Evolutionary conservation across 2,329 filamentous ascomycete genomes (phyloP).

Genomic region (Penicillium brasilianum): DNA sequence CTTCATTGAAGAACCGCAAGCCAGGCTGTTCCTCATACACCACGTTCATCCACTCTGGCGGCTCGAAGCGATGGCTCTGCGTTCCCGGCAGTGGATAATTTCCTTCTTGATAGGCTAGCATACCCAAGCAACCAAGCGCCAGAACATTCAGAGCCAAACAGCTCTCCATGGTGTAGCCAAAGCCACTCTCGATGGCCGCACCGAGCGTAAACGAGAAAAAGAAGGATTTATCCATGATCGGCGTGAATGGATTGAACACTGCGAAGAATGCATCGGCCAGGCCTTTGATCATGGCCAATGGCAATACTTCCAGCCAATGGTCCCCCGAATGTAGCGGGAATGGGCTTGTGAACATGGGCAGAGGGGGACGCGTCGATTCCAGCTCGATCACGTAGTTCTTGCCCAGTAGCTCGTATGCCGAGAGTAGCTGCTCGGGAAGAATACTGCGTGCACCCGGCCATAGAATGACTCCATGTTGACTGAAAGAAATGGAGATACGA

Average conservation of each 20-base stretch:
- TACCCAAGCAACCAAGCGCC: slow-evolving; percentile 57
- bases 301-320: slow-evolving; percentile 54
- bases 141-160: slow-evolving; percentile 58
- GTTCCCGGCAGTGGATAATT: slow-evolving; percentile 52
- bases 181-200: slow-evolving; percentile 55
- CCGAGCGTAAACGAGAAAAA: slow-evolving; percentile 58
- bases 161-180: slow-evolving; percentile 58
- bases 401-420: slow-evolving; percentile 45
- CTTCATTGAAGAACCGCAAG: slow-evolving; percentile 60
- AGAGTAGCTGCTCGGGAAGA: slow-evolving; percentile 50
- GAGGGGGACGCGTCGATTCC: slow-evolving; percentile 53
- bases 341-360: slow-evolving; percentile 49
- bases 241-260: slow-evolving; percentile 60
- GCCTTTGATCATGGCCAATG: slow-evolving; percentile 56
- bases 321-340: slow-evolving; percentile 43
- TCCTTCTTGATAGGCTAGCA: slow-evolving; percentile 56
- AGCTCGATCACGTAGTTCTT: slow-evolving; percentile 57
- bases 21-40: slow-evolving; percentile 51
- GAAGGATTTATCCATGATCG: slow-evolving; percentile 58
- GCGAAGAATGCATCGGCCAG: slow-evolving; percentile 60
- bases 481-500: slow-evolving; percentile 54
- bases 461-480: slow-evolving; percentile 56
- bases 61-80: slow-evolving; percentile 40
- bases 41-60: slow-evolving; percentile 45
- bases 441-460: slow-evolving; percentile 55